Percentiles rank a stretch among this genome's conserved stretches.
Evolutionary conservation across 306 rosid species (phyloP).

Genomic region (Quercus dentata): DNA sequence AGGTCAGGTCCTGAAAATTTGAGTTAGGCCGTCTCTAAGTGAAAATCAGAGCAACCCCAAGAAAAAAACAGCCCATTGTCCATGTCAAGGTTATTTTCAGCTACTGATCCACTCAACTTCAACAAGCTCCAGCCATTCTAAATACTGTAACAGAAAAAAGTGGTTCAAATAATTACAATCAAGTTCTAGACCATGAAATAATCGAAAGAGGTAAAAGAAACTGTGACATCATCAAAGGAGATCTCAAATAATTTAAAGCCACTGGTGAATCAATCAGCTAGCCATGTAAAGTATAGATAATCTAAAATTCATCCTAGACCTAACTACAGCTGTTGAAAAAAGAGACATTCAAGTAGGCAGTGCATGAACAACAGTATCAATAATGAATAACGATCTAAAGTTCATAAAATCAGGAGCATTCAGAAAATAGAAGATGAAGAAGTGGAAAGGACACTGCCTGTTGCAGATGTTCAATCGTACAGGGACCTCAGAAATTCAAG

Average conservation of each 20-base stretch:
- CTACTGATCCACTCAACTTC: background rate
- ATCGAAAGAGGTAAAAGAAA: background rate
- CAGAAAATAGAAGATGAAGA: background rate
- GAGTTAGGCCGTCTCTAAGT: background rate
- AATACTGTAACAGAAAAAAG: background rate
- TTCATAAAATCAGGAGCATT: background rate
- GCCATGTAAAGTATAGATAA: background rate
- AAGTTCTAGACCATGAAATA: background rate
- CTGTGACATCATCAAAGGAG: background rate
- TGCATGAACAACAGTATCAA: background rate
- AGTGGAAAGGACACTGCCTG: background rate
- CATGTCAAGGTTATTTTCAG: background rate
- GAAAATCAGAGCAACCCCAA: conserved; percentile 24
- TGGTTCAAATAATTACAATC: background rate
- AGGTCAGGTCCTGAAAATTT: conserved; percentile 9
- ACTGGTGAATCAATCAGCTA: background rate
- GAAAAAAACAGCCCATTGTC: background rate
- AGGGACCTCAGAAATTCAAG: background rate
- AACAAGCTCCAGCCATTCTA: background rate
- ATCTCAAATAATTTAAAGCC: background rate
- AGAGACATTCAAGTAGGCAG: background rate
- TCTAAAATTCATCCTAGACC: background rate
- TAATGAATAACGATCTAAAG: background rate
- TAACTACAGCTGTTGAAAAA: background rate
- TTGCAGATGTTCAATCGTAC: background rate